Percentiles rank a stretch among this genome's conserved stretches.
phyloP scores from a whole-genome alignment of 306 rosid species.

The Gastrolobium villosum region DNA sequence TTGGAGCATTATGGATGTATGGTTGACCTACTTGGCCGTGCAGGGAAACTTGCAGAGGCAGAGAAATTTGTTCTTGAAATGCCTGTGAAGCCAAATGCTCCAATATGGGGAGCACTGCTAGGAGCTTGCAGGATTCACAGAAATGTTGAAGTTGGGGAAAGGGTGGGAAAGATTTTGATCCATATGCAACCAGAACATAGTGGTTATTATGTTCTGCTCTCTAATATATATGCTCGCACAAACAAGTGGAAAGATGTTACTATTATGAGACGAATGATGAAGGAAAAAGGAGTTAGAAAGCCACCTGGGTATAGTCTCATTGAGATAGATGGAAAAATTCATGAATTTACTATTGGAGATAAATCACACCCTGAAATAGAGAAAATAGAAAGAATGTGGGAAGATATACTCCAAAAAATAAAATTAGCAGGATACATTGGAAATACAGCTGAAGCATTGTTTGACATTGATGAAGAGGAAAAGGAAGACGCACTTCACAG shows the following conservation, averaged over 20 bases:
- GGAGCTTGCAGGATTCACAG: slow-evolving; percentile 63
- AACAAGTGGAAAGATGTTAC: slow-evolving; percentile 59
- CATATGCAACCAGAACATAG: slow-evolving; percentile 60
- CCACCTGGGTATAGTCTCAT: slow-evolving; percentile 55
- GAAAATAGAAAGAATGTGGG: slow-evolving; percentile 58
- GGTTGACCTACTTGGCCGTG: slow-evolving; percentile 63
- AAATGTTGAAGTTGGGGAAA: slow-evolving; percentile 53
- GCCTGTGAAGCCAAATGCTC: slow-evolving; percentile 61
- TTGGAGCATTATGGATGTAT: slow-evolving; percentile 63
- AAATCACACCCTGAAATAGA: slow-evolving; percentile 61
- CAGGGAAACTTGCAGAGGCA: slow-evolving; percentile 60
- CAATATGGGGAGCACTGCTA: slow-evolving; percentile 61
- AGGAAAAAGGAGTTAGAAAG: slow-evolving; percentile 57
- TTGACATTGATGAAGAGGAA: slow-evolving; percentile 66
- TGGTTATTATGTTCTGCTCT: slow-evolving; percentile 59
- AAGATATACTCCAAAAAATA: slow-evolving; percentile 51
- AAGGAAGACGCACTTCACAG: slow-evolving; percentile 60
- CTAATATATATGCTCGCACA: slow-evolving; percentile 58
- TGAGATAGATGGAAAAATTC: slow-evolving; percentile 61
- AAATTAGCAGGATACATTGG: slow-evolving; percentile 54
- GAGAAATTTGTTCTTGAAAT: slow-evolving; percentile 60
- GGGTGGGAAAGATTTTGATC: slow-evolving; percentile 59
- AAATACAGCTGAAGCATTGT: slow-evolving; percentile 56
- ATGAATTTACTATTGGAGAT: slow-evolving; percentile 54
- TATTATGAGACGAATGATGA: slow-evolving; percentile 54